These are phyloP conservation scores for Meyerozyma sp. DNA, from an alignment of 1,139 yeast species.

Conservation along the genomic window DNA sequence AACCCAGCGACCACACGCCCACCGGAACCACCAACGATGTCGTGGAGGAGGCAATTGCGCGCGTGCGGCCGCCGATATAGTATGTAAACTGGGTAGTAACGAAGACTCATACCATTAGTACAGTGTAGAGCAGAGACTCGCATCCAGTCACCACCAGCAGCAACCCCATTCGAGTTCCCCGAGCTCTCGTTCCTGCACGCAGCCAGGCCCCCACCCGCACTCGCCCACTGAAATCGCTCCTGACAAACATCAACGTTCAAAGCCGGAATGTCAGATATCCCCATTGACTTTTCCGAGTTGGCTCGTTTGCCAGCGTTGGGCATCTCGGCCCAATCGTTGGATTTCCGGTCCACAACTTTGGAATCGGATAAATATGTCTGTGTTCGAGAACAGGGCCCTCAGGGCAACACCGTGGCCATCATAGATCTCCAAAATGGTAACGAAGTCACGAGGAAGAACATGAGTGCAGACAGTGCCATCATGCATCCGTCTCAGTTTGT, in stretches of 20 bases:
- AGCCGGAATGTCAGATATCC: constrained; percentile 53
- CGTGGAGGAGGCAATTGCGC: constrained; percentile 33
- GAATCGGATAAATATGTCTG: constrained; percentile 91
- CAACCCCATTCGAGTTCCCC: too few relatives aligned
- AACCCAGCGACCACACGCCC: constrained; percentile 18
- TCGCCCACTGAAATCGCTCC: constrained; percentile 1
- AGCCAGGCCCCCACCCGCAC: not conserved
- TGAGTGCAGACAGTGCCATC: constrained; percentile 97
- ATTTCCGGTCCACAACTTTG: constrained; percentile 89
- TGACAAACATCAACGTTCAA: constrained; percentile 2
- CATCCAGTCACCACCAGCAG: not conserved
- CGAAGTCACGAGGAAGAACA: constrained; percentile 76
- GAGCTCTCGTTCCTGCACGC: not conserved
- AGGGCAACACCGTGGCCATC: constrained; percentile 87
- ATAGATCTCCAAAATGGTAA: constrained; percentile 75
- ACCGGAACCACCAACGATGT: constrained; percentile 31
- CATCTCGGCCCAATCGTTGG: constrained; percentile 75
- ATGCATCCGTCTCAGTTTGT: constrained; percentile 89
- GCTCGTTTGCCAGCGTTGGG: constrained; percentile 83
- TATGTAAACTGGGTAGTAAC: too few relatives aligned
- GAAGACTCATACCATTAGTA: too few relatives aligned
- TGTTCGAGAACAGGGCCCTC: constrained; percentile 71
- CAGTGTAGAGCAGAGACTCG: too few relatives aligned
- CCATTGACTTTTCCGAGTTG: constrained; percentile 95
- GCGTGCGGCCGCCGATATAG: constrained; percentile 37